These are phyloP conservation scores for Oenanthe sinensis DNA, from an alignment of 129 eudicot genomes.

Conservation along the genomic window DNA sequence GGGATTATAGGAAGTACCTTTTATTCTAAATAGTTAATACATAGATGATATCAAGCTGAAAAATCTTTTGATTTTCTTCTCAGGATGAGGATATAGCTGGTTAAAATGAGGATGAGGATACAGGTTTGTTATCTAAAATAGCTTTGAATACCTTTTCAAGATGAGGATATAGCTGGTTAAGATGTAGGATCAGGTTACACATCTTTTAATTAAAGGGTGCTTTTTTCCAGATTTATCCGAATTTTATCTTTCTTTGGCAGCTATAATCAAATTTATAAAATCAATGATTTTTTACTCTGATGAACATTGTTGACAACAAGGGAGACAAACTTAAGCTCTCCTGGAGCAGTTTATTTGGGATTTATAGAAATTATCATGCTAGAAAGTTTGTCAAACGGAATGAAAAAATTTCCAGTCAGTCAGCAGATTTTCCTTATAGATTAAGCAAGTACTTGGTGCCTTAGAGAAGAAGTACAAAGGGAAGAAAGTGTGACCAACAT, in stretches of 20 bases:
- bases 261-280: neutral
- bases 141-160: neutral
- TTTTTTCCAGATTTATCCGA: neutral
- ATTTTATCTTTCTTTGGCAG: neutral
- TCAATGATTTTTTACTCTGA: neutral
- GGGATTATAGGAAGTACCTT: neutral
- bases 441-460: neutral
- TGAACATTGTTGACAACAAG: neutral
- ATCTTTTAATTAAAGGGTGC: neutral
- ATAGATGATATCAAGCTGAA: neutral
- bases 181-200: neutral
- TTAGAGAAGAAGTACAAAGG: neutral
- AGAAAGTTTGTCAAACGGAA: neutral
- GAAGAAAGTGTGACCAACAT: constrained; percentile 48
- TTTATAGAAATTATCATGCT: neutral
- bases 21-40: neutral
- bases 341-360: neutral
- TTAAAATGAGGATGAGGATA: neutral
- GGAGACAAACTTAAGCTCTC: neutral
- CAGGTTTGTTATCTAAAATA: neutral
- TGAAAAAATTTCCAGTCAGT: neutral
- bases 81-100: constrained; percentile 1
- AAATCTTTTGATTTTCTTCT: neutral
- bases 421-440: neutral
- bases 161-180: neutral